These are phyloP conservation scores for Arabidopsis lyrata DNA, from an alignment of 441 rosid species.

Conservation along the genomic window DNA sequence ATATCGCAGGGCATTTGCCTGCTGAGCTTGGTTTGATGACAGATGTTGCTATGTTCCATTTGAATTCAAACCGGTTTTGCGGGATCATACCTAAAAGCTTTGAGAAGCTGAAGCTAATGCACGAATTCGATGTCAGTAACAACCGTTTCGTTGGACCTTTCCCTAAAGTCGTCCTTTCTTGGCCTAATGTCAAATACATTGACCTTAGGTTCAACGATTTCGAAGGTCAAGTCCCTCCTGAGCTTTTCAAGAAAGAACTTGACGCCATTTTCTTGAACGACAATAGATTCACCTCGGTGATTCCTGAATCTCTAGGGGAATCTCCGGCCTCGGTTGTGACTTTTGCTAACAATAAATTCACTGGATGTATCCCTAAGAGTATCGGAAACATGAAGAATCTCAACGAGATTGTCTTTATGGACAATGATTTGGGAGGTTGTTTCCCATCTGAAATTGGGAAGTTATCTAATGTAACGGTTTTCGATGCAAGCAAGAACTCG, in stretches of 20 bases:
- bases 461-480: constrained; percentile 56
- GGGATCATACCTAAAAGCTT: constrained; percentile 78
- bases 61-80: constrained; percentile 85
- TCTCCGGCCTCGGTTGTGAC: constrained; percentile 64
- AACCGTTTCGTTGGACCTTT: constrained; percentile 84
- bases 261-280: constrained; percentile 84
- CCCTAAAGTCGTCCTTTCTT: constrained; percentile 57
- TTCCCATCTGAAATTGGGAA: constrained; percentile 71
- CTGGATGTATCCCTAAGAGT: constrained; percentile 77
- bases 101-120: constrained; percentile 58
- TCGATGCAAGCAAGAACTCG: constrained; percentile 65
- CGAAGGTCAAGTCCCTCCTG: constrained; percentile 71
- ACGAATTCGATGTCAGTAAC: constrained; percentile 88
- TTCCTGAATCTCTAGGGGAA: constrained; percentile 75
- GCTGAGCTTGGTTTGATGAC: constrained; percentile 76
- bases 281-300: constrained; percentile 69
- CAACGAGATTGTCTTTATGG: constrained; percentile 63
- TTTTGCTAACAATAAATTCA: constrained; percentile 75
- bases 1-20: constrained; percentile 90
- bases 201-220: constrained; percentile 83
- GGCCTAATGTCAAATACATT: constrained; percentile 61
- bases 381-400: constrained; percentile 73
- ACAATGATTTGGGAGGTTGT: constrained; percentile 72
- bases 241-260: constrained; percentile 57
- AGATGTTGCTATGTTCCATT: constrained; percentile 71